These are phyloP conservation scores for Daldinia decipiens DNA, from an alignment of 495 filamentous ascomycete genomes.

Conservation along the genomic window DNA sequence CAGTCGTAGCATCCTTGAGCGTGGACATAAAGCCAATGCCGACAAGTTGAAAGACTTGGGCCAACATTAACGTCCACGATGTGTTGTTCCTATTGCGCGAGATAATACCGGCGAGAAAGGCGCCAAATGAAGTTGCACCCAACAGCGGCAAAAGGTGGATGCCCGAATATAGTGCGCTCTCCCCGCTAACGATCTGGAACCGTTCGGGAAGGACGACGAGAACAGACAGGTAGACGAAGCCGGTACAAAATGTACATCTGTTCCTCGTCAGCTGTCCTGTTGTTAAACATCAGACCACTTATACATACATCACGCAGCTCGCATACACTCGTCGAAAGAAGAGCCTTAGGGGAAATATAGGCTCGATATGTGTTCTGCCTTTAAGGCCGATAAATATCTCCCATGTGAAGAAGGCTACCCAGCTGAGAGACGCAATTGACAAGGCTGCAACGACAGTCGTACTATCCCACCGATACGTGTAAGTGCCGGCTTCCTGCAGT, in stretches of 20 bases:
- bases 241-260: conserved; percentile 61
- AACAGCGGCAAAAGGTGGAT: conserved; percentile 68
- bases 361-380: conserved; percentile 47
- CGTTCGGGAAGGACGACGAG: conserved; percentile 69
- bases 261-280: conserved; percentile 38
- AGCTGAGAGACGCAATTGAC: conserved; percentile 57
- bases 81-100: conserved; percentile 60
- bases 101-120: conserved; percentile 59
- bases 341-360: conserved; percentile 56
- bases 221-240: conserved; percentile 66
- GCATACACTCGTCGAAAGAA: conserved; percentile 51
- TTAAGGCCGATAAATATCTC: conserved; percentile 52
- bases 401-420: conserved; percentile 59
- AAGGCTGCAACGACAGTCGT: conserved; percentile 57
- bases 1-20: conserved; percentile 42
- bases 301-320: conserved; percentile 56
- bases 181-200: conserved; percentile 66
- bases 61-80: conserved; percentile 60
- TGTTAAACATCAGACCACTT: conserved; percentile 24
- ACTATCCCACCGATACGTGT: conserved; percentile 58
- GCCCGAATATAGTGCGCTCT: conserved; percentile 62
- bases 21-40: conserved; percentile 62
- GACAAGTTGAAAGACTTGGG: conserved; percentile 61
- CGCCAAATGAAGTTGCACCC: conserved; percentile 61
- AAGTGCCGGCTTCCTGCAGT: conserved; percentile 65